A percentile compares a stretch with the other conserved stretches of the same genome.
Conservation (phyloP, 1,139 yeast species). For the Yamadazyma sp. region DNA sequence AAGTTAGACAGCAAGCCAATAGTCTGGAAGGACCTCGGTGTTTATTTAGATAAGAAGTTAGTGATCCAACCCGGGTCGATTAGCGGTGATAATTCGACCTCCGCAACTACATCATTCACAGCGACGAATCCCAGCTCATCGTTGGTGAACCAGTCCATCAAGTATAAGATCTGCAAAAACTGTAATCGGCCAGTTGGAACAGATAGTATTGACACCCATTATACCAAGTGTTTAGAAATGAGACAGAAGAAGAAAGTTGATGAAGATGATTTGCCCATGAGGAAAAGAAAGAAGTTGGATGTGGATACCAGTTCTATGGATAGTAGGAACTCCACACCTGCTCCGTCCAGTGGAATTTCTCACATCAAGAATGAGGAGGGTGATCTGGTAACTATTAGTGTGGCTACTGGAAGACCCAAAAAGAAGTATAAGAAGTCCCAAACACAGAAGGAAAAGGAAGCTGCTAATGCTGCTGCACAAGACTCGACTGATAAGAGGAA, state of each 20-base stretch:
- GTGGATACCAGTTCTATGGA: conserved; percentile 43
- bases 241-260: conserved; percentile 36
- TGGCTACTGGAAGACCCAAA: conserved; percentile 32
- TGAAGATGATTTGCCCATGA: conserved; percentile 26
- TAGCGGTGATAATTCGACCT: not conserved
- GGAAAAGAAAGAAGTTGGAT: conserved; percentile 37
- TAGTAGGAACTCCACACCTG: conserved; percentile 42
- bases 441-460: conserved; percentile 47
- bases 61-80: conserved; percentile 27
- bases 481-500: conserved; percentile 15
- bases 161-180: conserved; percentile 63
- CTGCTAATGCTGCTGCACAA: conserved; percentile 45
- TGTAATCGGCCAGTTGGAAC: conserved; percentile 67
- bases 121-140: conserved; percentile 17
- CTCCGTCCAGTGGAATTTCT: conserved; percentile 27
- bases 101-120: not conserved
- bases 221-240: conserved; percentile 48
- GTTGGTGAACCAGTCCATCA: conserved; percentile 42
- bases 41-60: conserved; percentile 48
- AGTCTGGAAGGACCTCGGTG: conserved; percentile 66
- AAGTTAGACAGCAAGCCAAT: conserved; percentile 21
- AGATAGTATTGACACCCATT: conserved; percentile 45
- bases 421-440: conserved; percentile 48
- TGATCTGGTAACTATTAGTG: conserved; percentile 6
- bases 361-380: not conserved